Evolutionary conservation across 371 early-diverging fungal genomes (phyloP), one percentile per base, ranked within the genome.

Genomic region (Caulochytrium protostelioides): DNA sequence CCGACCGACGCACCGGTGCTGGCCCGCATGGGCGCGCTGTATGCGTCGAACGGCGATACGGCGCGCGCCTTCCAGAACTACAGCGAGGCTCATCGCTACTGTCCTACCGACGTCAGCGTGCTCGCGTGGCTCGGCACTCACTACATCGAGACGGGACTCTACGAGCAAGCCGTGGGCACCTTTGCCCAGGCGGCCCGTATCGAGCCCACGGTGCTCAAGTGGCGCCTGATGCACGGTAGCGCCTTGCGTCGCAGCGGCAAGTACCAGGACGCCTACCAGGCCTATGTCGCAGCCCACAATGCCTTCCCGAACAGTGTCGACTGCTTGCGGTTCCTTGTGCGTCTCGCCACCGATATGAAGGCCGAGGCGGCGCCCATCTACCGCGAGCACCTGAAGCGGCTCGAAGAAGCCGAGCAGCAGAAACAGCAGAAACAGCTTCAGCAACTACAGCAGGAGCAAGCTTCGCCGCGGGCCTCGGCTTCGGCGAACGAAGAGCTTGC

Each of bases 1-100:
- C 67, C 67, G 12, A 64, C 64, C 6, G 67, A 67, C 37, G 60
- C 67, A 5, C 36, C 46, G 5, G 54, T 62, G 1, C 44, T 67
- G 12, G 56, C 56, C 2, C 39, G 44, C 17, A 43, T 67, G 12
- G 67, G 62, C 10, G 48, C 47, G 20, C 45, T 62, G 34, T 53
- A 48, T 39, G 54, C 42, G n/a, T 41, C 43, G 6, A 52, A 54
- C 19, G 52, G 48, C 1, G 64, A 67, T 36, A 51, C 49, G 34
- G 52, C 59, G 4, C 67, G 64, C 36, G 67, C 64, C 6, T 56
- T 62, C 42, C 67, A 67, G 28, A 55, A 59, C 40, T 67, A 55
- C 32, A 55, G 62, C 5, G 67, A 67, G 45, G 55, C 57, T 1
- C 57, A 59, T 38, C 52, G 67, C 4, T 67, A 62, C 49, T 53